These are phyloP conservation scores for Byssoonygena ceratinophila DNA, from an alignment of 2,329 filamentous ascomycete genomes.

Conservation along the genomic window DNA sequence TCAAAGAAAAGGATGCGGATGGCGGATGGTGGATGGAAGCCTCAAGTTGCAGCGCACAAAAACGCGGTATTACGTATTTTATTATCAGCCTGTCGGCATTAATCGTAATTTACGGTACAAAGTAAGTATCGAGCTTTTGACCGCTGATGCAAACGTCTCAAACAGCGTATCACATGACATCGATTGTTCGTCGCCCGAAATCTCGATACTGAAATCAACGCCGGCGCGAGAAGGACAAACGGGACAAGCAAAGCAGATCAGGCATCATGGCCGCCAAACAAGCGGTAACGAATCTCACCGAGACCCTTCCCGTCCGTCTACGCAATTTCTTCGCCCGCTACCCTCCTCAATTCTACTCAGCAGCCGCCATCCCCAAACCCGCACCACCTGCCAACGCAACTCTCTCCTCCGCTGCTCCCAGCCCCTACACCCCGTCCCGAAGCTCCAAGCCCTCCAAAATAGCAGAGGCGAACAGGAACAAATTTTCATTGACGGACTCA, in stretches of 20 bases:
- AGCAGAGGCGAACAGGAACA: constrained; percentile 20
- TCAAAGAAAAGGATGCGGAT: background rate
- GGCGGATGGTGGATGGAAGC: background rate
- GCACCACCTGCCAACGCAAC: constrained; percentile 22
- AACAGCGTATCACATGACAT: constrained; percentile 4
- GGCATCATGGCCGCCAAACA: constrained; percentile 15
- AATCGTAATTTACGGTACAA: constrained; percentile 1
- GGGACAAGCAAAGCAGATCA: background rate
- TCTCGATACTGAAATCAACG: background rate
- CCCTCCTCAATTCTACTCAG: constrained; percentile 53
- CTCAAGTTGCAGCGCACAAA: background rate
- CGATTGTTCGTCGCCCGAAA: constrained; percentile 1
- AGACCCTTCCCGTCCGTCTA: constrained; percentile 64
- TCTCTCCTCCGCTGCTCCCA: constrained; percentile 38
- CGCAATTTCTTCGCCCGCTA: constrained; percentile 82
- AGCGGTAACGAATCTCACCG: constrained; percentile 42
- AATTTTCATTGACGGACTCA: constrained; percentile 25
- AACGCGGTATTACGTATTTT: constrained; percentile 6
- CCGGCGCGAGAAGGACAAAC: background rate
- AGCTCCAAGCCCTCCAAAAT: constrained; percentile 34
- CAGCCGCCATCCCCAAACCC: constrained; percentile 21
- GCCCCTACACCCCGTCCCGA: constrained; percentile 33
- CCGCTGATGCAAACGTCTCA: constrained; percentile 1
- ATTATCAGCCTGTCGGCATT: background rate
- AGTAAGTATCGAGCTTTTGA: background rate